These are phyloP conservation scores for Zopfia rhizophila DNA, from an alignment of 2,329 filamentous ascomycete genomes.

Conservation along the genomic window DNA sequence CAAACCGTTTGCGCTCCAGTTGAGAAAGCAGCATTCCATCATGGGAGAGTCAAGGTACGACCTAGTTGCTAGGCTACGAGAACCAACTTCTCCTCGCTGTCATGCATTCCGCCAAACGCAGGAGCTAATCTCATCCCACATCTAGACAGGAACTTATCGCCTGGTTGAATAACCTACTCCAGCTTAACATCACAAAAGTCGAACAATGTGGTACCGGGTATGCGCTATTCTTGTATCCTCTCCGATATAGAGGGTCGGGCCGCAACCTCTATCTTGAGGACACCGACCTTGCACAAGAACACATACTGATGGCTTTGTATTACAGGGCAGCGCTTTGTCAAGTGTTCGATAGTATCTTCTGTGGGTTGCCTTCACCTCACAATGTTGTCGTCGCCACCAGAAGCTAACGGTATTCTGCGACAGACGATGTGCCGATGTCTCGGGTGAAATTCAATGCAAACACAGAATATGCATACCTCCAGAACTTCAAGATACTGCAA, in stretches of 20 bases:
- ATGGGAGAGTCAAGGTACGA: slow-evolving; percentile 74
- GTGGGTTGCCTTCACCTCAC: slow-evolving; percentile 54
- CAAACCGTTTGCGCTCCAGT: no score
- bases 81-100: slow-evolving; percentile 17
- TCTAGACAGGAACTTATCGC: slow-evolving; percentile 91
- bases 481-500: slow-evolving; percentile 98
- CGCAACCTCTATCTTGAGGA: not conserved
- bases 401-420: slow-evolving; percentile 9
- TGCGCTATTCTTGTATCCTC: slow-evolving; percentile 44
- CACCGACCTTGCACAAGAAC: not conserved
- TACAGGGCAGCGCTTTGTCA: slow-evolving; percentile 94
- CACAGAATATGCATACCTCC: slow-evolving; percentile 94
- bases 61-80: slow-evolving; percentile 7
- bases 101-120: slow-evolving; percentile 30
- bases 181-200: slow-evolving; percentile 97
- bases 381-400: not conserved
- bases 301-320: slow-evolving; percentile 29
- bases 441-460: slow-evolving; percentile 99
- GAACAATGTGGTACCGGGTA: slow-evolving; percentile 99
- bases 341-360: slow-evolving; percentile 97
- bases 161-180: slow-evolving; percentile 97
- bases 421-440: slow-evolving; percentile 90
- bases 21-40: no score
- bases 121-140: slow-evolving; percentile 24
- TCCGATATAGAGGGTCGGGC: slow-evolving; percentile 17